Evolutionary conservation across 2,329 filamentous ascomycete species (phyloP).

Genomic region (Aspergillus japonicus): DNA sequence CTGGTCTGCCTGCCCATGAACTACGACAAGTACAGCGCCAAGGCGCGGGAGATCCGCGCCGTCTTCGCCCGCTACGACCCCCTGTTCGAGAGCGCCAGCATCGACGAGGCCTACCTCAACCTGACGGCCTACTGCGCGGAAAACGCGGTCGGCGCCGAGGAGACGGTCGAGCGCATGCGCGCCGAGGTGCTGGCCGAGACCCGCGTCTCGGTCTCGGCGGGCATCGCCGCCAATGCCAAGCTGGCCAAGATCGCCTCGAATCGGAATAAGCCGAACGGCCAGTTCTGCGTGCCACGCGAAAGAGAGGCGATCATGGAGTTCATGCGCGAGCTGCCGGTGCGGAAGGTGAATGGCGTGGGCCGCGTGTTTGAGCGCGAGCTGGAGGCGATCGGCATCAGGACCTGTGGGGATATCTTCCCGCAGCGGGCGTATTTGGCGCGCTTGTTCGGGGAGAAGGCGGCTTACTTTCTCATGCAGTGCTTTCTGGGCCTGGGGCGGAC

Average conservation of each 20-base stretch:
- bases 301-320: constrained; percentile 76
- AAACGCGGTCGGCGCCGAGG: constrained; percentile 66
- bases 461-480: constrained; percentile 78
- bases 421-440: constrained; percentile 70
- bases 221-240: constrained; percentile 89
- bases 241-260: constrained; percentile 96
- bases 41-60: constrained; percentile 81
- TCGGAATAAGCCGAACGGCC: constrained; percentile 93
- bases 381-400: constrained; percentile 80
- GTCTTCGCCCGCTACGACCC: constrained; percentile 86
- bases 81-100: constrained; percentile 87
- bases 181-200: constrained; percentile 72
- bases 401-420: constrained; percentile 80
- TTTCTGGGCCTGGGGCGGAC: constrained; percentile 86
- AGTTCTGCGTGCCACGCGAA: constrained; percentile 73
- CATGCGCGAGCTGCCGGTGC: constrained; percentile 77
- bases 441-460: constrained; percentile 89
- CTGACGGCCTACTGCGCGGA: constrained; percentile 80
- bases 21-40: constrained; percentile 86
- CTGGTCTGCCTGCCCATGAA: constrained; percentile 80
- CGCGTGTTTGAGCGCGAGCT: constrained; percentile 90
- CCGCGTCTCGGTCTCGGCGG: constrained; percentile 85
- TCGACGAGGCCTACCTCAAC: constrained; percentile 95
- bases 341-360: constrained; percentile 94
- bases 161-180: constrained; percentile 75